Evolutionary conservation across 2,329 filamentous ascomycete genomes (phyloP), one percentile per base, ranked within the genome.

Genomic region (Aspergillus arachidicola): DNA sequence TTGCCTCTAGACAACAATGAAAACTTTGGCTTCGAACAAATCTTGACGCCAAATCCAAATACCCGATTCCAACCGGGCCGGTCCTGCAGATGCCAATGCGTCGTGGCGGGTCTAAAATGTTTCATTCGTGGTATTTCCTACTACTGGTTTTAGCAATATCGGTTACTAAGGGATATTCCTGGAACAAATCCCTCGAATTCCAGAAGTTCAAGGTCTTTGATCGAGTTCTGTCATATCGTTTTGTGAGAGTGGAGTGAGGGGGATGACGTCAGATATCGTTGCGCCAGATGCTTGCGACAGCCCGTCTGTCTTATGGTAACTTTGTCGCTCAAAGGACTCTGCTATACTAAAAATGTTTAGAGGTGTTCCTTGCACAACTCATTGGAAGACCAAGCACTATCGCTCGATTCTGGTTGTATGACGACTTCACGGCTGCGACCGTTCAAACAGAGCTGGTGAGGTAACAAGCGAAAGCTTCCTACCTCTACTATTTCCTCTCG

Each of bases 31-130:
- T 58, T n/a, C 12, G 14, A 58, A 36, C 12, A 30, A 16, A 11
- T n/a, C 38, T 50, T 38, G 57, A 36, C n/a, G 30, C 36, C 45
- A 36, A 46, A 34, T 19, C 30, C 41, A 59, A 26, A 36, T 11
- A 1, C 45, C 45, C 43, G 45, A 48, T 23, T 59, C 34, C 46
- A 38, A 59, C 46, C 45, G 57, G 63, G 43, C 45, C 45, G 57
- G 45, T 51, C 23, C 51, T 55, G 51, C 51, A 55, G 51, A 55
- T 55, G 23, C 21, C 50, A 53, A 36, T 36, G 34, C 34, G 34
- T 36, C 6, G 34, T 36, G 34, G 30, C 34, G 50, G 51, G 32
- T 21, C 56, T 28, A 30, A 21, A 36, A 34, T 28, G 12, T 46
- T 26, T 23, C 11, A 19, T 50, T 50, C 46, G 6, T 50, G 26